Percentiles rank a stretch among this genome's conserved stretches.
phyloP scores from a whole-genome alignment of 805 yeast genomes.

The Saturnispora besseyi region DNA sequence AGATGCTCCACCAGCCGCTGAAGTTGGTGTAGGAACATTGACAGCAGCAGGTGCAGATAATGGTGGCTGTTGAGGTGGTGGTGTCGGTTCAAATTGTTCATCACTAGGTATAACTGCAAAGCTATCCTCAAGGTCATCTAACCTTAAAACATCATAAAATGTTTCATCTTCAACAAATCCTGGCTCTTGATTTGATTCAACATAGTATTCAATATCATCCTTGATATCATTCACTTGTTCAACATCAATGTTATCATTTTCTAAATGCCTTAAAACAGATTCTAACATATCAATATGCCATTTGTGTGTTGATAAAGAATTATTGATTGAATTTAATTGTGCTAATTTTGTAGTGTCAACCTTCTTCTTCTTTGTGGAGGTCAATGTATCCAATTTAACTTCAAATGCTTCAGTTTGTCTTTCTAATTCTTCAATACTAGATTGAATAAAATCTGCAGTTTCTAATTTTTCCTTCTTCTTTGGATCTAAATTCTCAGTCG shows the following conservation, averaged over 20 bases:
- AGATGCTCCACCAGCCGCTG: background rate
- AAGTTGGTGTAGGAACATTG: background rate
- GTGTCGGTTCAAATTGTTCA: constrained; percentile 2
- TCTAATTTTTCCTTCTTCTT: constrained; percentile 67
- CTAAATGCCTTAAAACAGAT: constrained; percentile 62
- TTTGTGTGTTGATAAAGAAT: constrained; percentile 60
- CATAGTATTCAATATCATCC: constrained; percentile 88
- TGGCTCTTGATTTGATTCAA: constrained; percentile 87
- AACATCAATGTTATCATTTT: constrained; percentile 68
- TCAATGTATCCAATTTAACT: constrained; percentile 51
- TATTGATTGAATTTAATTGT: constrained; percentile 50
- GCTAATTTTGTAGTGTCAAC: constrained; percentile 33
- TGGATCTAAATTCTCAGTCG: constrained; percentile 21
- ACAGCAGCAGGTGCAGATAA: constrained; percentile 7
- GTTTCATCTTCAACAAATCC: constrained; percentile 94
- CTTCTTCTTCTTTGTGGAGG: constrained; percentile 37
- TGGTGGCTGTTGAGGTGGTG: constrained; percentile 8
- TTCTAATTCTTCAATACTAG: constrained; percentile 66
- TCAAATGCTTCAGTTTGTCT: constrained; percentile 74
- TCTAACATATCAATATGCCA: constrained; percentile 78
- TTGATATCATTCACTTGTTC: constrained; percentile 67
- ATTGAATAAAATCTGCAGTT: constrained; percentile 58
- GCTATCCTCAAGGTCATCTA: constrained; percentile 36
- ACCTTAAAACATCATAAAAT: constrained; percentile 78
- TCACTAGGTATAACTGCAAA: constrained; percentile 7